These are phyloP conservation scores for Plasmopara halstedii DNA, from an alignment of 352 stramenopile genomes.

Conservation along the genomic window DNA sequence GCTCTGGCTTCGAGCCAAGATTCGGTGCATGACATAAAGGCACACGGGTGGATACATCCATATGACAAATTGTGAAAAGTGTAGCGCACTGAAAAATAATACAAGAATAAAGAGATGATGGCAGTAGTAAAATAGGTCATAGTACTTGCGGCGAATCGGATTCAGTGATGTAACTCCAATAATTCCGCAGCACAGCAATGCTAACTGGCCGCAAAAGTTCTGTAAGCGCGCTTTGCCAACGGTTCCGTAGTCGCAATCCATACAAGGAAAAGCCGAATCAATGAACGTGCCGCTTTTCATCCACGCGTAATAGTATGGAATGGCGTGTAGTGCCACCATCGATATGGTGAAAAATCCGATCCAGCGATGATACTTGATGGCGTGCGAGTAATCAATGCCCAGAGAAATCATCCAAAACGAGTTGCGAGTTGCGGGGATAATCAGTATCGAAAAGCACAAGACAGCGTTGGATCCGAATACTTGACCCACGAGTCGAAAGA, in stretches of 20 bases:
- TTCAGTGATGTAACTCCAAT: constrained; percentile 73
- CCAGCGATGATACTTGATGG: constrained; percentile 85
- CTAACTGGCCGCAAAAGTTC: constrained; percentile 73
- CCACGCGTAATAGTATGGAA: constrained; percentile 74
- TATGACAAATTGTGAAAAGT: constrained; percentile 78
- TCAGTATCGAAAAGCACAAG: constrained; percentile 53
- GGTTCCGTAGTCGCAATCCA: constrained; percentile 59
- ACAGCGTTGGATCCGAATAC: constrained; percentile 72
- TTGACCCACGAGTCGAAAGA: constrained; percentile 47
- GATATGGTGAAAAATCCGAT: constrained; percentile 69
- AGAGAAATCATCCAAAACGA: constrained; percentile 83
- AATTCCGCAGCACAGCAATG: constrained; percentile 56
- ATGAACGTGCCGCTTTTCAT: constrained; percentile 47
- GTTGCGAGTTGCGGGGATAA: constrained; percentile 59
- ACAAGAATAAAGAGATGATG: constrained; percentile 85
- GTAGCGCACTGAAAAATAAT: constrained; percentile 50
- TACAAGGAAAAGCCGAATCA: constrained; percentile 48
- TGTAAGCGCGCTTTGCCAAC: constrained; percentile 55
- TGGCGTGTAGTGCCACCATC: constrained; percentile 50
- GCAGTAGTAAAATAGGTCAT: constrained; percentile 84
- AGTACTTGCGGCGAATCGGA: constrained; percentile 65
- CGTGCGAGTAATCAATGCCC: constrained; percentile 80
- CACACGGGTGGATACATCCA: constrained; percentile 79
- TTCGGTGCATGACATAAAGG: constrained; percentile 78
- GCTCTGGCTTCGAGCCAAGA: constrained; percentile 60